phyloP scores from a whole-genome alignment of 208 protist species.

The Crithidia brevicula region DNA sequence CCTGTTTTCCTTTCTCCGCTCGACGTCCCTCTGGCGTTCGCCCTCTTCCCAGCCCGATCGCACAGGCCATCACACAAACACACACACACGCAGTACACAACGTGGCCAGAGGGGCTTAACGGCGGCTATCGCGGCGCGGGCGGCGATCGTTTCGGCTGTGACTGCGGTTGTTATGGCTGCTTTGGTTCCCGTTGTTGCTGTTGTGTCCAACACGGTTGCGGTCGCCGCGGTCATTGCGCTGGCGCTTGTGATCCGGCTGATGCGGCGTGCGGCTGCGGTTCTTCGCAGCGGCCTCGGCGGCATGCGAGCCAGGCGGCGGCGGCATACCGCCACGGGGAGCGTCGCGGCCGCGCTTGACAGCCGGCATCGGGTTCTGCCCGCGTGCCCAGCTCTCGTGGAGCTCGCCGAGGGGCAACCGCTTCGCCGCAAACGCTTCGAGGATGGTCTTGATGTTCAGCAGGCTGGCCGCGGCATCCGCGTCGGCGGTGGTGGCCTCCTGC shows the following conservation, averaged over 20 bases:
- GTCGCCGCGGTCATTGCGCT: conserved; percentile 13
- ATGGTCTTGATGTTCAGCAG: conserved; percentile 74
- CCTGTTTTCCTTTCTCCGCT: no score
- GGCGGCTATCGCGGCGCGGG: conserved; percentile 6
- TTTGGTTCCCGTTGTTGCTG: neutral
- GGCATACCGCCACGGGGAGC: conserved; percentile 19
- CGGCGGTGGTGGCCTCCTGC: conserved; percentile 31
- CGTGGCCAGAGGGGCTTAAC: no score
- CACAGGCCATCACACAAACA: no score
- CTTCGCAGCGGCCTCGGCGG: conserved; percentile 18
- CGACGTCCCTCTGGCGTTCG: no score
- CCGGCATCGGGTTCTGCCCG: conserved; percentile 50
- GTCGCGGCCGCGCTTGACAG: conserved; percentile 49
- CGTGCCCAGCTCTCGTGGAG: conserved; percentile 73
- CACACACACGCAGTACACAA: no score
- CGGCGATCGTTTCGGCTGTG: conserved; percentile 17
- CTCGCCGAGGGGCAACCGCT: conserved; percentile 69
- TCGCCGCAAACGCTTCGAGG: conserved; percentile 50
- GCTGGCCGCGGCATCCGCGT: conserved; percentile 59
- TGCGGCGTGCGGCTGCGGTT: conserved; percentile 22
- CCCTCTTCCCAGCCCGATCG: no score
- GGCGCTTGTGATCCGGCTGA: conserved; percentile 22
- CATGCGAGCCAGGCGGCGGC: conserved; percentile 28
- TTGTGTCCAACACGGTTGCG: no score
- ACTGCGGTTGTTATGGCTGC: conserved; percentile 10